Percentiles rank a stretch among this genome's conserved stretches.
These are phyloP conservation scores for Pneumocystis wakefieldiae DNA, from an alignment of 1,139 yeast species.

Conservation along the genomic window DNA sequence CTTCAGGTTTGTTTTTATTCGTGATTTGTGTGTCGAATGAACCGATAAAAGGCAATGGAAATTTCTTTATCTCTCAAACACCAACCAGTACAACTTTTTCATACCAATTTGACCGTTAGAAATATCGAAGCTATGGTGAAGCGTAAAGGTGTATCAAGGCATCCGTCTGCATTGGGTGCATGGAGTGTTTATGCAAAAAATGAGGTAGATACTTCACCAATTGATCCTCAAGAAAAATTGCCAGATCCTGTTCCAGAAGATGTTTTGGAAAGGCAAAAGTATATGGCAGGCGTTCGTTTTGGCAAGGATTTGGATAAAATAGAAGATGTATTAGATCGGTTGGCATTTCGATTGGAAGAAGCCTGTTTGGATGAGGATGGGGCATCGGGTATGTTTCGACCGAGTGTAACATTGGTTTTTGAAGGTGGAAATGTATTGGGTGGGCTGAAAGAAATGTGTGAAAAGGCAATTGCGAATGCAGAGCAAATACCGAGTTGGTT, in stretches of 20 bases:
- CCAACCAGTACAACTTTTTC: not conserved
- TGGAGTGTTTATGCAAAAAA: constrained; percentile 63
- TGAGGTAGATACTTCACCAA: constrained; percentile 45
- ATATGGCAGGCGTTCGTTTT: constrained; percentile 3
- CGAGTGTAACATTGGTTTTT: constrained; percentile 35
- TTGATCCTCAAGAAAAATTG: constrained; percentile 22
- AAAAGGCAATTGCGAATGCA: constrained; percentile 37
- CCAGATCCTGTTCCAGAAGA: not conserved
- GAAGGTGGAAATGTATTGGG: constrained; percentile 68
- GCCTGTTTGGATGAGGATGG: constrained; percentile 14
- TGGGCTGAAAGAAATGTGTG: constrained; percentile 64
- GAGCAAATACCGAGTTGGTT: constrained; percentile 55
- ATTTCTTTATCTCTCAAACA: not conserved
- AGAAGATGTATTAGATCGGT: constrained; percentile 23
- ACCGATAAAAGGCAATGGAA: not conserved
- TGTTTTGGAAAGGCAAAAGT: no score
- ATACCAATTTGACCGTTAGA: not conserved
- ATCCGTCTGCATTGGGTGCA: not conserved
- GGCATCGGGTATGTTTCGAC: constrained; percentile 14
- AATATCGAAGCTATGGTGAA: not conserved
- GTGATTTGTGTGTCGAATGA: not conserved
- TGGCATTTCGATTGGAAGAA: constrained; percentile 26
- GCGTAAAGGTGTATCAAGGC: not conserved
- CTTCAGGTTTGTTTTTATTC: not conserved
- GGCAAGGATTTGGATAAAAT: constrained; percentile 18